Percentiles rank a stretch among this genome's conserved stretches.
Conservation (phyloP, 176 grass and related monocot species). For the Avena sativa region DNA sequence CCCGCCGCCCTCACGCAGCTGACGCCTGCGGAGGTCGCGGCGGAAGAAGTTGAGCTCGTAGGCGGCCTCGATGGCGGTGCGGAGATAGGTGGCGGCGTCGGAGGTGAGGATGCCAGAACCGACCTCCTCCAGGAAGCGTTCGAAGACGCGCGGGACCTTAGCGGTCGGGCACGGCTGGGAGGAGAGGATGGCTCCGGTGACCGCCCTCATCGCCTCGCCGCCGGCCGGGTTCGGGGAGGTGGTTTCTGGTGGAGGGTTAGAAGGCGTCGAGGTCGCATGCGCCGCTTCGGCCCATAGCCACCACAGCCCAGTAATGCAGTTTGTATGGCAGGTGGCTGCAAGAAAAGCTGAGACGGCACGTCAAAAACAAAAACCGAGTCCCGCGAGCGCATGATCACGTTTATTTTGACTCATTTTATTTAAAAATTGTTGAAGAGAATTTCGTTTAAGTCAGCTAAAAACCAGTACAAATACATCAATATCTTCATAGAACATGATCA, state of each 20-base stretch:
- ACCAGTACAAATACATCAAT: too few relatives aligned
- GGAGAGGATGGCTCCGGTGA: constrained; percentile 47
- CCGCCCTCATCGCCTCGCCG: constrained; percentile 48
- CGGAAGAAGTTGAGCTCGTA: neutral
- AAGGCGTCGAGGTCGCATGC: neutral
- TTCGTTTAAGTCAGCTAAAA: too few relatives aligned
- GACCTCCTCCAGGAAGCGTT: neutral
- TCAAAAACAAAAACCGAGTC: too few relatives aligned
- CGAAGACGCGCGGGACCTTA: neutral
- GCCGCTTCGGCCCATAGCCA: neutral
- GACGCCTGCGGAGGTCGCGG: neutral
- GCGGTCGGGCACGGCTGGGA: neutral
- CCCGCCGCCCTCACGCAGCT: neutral
- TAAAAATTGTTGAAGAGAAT: too few relatives aligned
- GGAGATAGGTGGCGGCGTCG: constrained; percentile 36
- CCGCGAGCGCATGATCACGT: too few relatives aligned
- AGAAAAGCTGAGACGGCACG: too few relatives aligned
- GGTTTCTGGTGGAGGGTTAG: neutral
- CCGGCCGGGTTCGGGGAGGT: neutral
- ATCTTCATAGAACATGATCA: too few relatives aligned
- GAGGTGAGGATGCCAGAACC: constrained; percentile 24
- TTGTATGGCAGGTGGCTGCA: neutral
- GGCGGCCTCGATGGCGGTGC: neutral
- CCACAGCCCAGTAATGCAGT: neutral
- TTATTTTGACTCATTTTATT: too few relatives aligned